Conservation (phyloP, 2,329 filamentous ascomycete genomes). For the Phoma herbarum region DNA sequence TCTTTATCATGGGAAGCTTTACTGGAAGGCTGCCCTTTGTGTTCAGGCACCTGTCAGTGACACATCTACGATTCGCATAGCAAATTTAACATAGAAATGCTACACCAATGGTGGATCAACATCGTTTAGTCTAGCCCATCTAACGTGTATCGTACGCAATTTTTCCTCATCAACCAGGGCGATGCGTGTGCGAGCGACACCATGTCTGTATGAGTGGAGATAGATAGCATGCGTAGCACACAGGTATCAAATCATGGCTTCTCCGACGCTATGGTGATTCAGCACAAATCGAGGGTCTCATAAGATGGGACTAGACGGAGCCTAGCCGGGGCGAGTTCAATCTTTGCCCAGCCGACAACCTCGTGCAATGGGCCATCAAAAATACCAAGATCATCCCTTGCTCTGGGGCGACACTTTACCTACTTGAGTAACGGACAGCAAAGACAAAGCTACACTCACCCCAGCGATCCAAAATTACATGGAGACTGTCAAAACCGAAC, state of each 20-base stretch:
- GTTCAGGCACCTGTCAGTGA: too few species aligned
- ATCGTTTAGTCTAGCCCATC: too few species aligned
- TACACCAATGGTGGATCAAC: too few species aligned
- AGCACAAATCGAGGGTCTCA: slow-evolving; percentile 71
- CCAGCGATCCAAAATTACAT: slow-evolving; percentile 69
- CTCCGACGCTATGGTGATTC: not conserved
- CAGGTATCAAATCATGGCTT: not conserved
- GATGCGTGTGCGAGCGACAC: not conserved
- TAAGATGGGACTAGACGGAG: slow-evolving; percentile 73
- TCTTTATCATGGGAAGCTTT: not conserved
- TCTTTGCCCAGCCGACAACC: slow-evolving; percentile 64
- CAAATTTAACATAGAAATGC: too few species aligned
- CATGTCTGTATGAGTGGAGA: not conserved
- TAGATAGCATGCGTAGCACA: not conserved
- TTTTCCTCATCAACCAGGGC: too few species aligned
- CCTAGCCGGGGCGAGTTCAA: slow-evolving; percentile 53
- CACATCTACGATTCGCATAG: too few species aligned
- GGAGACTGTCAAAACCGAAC: not conserved
- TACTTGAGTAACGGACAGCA: slow-evolving; percentile 66
- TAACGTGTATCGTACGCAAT: too few species aligned
- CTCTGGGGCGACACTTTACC: slow-evolving; percentile 65
- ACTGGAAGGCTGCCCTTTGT: not conserved
- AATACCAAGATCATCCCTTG: slow-evolving; percentile 70
- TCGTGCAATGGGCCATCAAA: slow-evolving; percentile 65
- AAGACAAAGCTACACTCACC: slow-evolving; percentile 62